phyloP scores from a whole-genome alignment of 1,284 basidiomycete species.

The Moesziomyces parantarcticus region DNA sequence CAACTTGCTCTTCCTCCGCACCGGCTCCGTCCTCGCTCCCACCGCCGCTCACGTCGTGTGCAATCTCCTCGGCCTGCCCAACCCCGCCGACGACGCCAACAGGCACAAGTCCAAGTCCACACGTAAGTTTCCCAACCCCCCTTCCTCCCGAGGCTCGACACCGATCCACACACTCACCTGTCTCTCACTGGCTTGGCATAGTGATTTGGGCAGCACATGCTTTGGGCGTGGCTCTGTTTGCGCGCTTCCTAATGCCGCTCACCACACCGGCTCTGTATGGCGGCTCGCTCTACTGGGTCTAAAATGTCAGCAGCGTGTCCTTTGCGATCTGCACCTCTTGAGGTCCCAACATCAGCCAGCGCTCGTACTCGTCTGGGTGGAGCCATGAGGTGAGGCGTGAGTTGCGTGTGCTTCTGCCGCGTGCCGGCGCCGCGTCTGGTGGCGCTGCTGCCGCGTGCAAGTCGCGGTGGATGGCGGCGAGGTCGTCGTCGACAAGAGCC shows the following conservation, averaged over 20 bases:
- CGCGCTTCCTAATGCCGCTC: slow-evolving; percentile 51
- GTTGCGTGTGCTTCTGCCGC: slow-evolving; percentile 20
- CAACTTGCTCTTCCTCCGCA: slow-evolving; percentile 84
- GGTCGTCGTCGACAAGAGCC: slow-evolving; percentile 76
- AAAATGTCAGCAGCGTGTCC: slow-evolving; percentile 6
- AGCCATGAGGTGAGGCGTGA: slow-evolving; percentile 19
- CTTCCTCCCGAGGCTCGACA: no score
- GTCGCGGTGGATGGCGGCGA: slow-evolving; percentile 13
- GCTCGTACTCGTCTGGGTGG: slow-evolving; percentile 8
- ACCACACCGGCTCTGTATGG: slow-evolving; percentile 38
- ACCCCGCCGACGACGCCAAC: slow-evolving; percentile 69
- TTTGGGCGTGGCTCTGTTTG: slow-evolving; percentile 72
- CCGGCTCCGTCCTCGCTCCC: slow-evolving; percentile 70
- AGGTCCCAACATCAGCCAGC: slow-evolving; percentile 21
- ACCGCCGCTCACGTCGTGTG: slow-evolving; percentile 80
- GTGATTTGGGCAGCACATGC: slow-evolving; percentile 72
- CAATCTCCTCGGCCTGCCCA: slow-evolving; percentile 91
- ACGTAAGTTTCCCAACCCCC: slow-evolving; percentile 65
- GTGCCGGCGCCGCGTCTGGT: no score
- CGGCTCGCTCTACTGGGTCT: slow-evolving; percentile 44
- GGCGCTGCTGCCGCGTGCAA: not conserved
- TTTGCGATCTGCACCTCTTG: slow-evolving; percentile 12
- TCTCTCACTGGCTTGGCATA: slow-evolving; percentile 52
- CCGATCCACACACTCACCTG: no score
- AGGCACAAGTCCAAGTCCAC: slow-evolving; percentile 68